Percentiles rank a stretch among this genome's conserved stretches.
These are phyloP conservation scores for Saturnispora mendoncae DNA, from an alignment of 805 yeast species.

Conservation along the genomic window DNA sequence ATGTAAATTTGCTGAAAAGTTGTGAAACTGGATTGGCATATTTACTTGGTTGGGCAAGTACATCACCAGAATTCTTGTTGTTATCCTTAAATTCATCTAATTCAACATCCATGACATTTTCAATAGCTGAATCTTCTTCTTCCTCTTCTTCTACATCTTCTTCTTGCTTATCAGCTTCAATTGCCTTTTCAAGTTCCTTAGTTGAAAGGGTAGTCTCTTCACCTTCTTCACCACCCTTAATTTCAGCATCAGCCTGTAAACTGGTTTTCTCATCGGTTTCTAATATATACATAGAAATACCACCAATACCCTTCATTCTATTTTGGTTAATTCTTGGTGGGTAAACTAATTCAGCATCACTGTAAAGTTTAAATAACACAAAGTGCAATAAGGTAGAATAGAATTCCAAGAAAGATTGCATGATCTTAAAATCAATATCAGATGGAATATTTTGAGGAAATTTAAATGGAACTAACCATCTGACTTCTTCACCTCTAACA, in stretches of 20 bases:
- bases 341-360: slow-evolving; percentile 76
- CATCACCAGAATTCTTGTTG: slow-evolving; percentile 57
- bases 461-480: slow-evolving; percentile 96
- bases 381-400: slow-evolving; percentile 88
- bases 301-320: slow-evolving; percentile 81
- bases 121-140: slow-evolving; percentile 30
- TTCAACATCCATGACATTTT: slow-evolving; percentile 36
- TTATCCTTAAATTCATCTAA: slow-evolving; percentile 67
- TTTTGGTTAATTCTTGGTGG: slow-evolving; percentile 78
- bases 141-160: slow-evolving; percentile 33
- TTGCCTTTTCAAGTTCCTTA: slow-evolving; percentile 40
- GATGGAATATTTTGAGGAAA: slow-evolving; percentile 92
- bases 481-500: slow-evolving; percentile 82
- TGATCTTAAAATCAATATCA: slow-evolving; percentile 91
- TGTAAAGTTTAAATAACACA: slow-evolving; percentile 74
- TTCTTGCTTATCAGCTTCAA: slow-evolving; percentile 41
- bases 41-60: slow-evolving; percentile 62
- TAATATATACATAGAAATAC: slow-evolving; percentile 73
- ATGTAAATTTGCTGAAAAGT: slow-evolving; percentile 65
- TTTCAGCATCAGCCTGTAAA: slow-evolving; percentile 31
- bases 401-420: slow-evolving; percentile 94
- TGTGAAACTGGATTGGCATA: slow-evolving; percentile 50
- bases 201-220: slow-evolving; percentile 33
- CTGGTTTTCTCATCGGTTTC: slow-evolving; percentile 37
- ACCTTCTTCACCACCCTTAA: slow-evolving; percentile 17